Evolutionary conservation across 2,329 filamentous ascomycete species (phyloP), one percentile per base, ranked within the genome.

Genomic region (Didymella arachidicola): DNA sequence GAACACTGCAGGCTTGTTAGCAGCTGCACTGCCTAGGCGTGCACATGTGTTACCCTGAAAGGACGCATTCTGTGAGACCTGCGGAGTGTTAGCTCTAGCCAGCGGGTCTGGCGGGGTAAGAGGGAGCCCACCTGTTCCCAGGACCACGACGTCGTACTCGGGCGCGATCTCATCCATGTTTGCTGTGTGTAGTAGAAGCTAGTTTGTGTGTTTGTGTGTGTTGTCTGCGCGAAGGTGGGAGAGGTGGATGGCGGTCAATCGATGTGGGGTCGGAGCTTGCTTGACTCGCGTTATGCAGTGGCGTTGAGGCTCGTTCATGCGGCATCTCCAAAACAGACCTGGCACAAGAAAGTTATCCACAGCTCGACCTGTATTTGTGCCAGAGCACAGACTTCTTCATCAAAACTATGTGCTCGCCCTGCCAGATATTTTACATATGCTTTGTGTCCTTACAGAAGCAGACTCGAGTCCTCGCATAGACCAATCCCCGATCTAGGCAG

Each of bases 31-130:
- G 36, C 36, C 32, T 25, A 16, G 12, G 41, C n/a, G 43, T 57
- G 53, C 59, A 22, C 43, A 34, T 53, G 68, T 66, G 53, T 66
- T 90, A 96, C 93, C 94, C 95, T 78, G 94, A 97, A 71, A 99
- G 91, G 77, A 99, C 95, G 83, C 95, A 99, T 87, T 99, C 95
- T 65, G 94, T 98, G 86, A 99, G 82, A 77, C 95, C 94, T 96
- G 73, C 39, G 57, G 53, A 64, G 55, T 65, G 67, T 75, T 73
- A 74, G 70, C 67, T 72, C 63, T 57, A 70, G 65, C 54, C 44
- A 32, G 60, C 58, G 53, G 59, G 54, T 60, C 51, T 65, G 73
- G 77, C 75, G 79, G 78, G 79, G 79, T 73, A 73, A 71, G 38
- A 27, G 50, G 25, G 10, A 68, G 81, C 87, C 77, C 84, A 97